Evolutionary conservation across 805 yeast species (phyloP).

Genomic region (Candida arabinofermentans): DNA sequence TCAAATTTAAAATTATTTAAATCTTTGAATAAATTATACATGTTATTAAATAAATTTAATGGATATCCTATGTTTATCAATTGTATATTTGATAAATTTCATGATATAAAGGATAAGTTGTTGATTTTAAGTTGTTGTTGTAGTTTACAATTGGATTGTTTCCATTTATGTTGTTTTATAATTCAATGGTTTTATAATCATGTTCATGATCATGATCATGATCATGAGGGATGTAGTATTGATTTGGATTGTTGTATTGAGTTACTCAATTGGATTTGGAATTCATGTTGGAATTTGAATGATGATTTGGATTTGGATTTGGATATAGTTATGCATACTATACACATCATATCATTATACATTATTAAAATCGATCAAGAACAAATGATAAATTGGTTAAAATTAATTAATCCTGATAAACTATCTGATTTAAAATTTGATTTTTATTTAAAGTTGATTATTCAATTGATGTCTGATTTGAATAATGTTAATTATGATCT

Average conservation of each 20-base stretch:
- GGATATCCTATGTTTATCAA: neutral
- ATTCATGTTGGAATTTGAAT: neutral
- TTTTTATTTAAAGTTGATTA: slow-evolving; percentile 7
- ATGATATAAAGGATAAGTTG: neutral
- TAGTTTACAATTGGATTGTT: neutral
- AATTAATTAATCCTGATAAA: slow-evolving; percentile 8
- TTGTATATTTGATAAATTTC: neutral
- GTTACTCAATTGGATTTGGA: neutral
- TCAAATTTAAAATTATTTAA: neutral
- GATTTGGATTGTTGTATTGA: neutral
- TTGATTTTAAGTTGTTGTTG: neutral
- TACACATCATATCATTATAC: slow-evolving; percentile 11
- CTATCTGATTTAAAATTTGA: slow-evolving; percentile 3
- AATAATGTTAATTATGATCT: slow-evolving; percentile 10
- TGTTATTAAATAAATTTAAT: neutral
- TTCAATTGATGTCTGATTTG: slow-evolving; percentile 8
- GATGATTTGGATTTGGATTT: neutral
- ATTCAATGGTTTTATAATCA: neutral
- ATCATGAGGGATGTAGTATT: neutral
- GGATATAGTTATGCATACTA: slow-evolving; percentile 4
- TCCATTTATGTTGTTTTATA: neutral
- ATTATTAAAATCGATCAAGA: slow-evolving; percentile 4
- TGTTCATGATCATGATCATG: neutral
- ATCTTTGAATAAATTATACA: neutral
- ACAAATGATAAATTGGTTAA: slow-evolving; percentile 12